These are phyloP conservation scores for Metschnikowia drakensbergensis DNA, from an alignment of 805 yeast genomes.

Conservation along the genomic window DNA sequence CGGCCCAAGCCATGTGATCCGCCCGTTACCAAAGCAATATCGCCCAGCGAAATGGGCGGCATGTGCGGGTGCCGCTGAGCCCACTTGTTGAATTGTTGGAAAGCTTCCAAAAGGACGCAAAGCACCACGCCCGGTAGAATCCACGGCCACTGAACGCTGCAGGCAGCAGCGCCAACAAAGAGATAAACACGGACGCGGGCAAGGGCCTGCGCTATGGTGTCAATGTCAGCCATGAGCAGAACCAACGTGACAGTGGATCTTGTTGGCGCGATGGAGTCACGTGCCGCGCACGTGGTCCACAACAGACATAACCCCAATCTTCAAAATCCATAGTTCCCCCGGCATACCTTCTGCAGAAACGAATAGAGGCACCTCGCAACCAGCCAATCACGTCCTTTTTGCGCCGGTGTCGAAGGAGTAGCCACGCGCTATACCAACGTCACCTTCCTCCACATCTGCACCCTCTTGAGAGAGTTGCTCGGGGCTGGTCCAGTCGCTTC, in stretches of 20 bases:
- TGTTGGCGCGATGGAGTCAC: background rate
- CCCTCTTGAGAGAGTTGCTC: slow-evolving; percentile 46
- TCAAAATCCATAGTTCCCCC: no score
- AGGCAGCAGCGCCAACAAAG: background rate
- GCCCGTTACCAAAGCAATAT: slow-evolving; percentile 44
- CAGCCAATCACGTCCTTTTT: background rate
- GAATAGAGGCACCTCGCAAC: no score
- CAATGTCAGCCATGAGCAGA: background rate
- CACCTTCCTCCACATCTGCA: slow-evolving; percentile 78
- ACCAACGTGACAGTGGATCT: background rate
- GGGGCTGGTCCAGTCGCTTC: slow-evolving; percentile 60
- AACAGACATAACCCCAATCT: background rate
- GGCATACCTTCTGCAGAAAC: no score
- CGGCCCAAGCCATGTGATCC: slow-evolving; percentile 51
- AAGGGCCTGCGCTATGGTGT: background rate
- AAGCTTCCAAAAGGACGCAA: background rate
- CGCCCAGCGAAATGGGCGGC: slow-evolving; percentile 4
- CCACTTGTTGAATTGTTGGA: background rate
- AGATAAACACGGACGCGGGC: background rate
- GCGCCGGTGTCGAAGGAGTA: slow-evolving; percentile 43
- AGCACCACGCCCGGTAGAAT: background rate
- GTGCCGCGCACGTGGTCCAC: background rate
- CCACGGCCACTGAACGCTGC: background rate
- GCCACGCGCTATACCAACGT: slow-evolving; percentile 86
- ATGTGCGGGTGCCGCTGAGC: background rate